These are phyloP conservation scores for Globisporangium alternatum DNA, from an alignment of 352 stramenopile species.

Conservation along the genomic window DNA sequence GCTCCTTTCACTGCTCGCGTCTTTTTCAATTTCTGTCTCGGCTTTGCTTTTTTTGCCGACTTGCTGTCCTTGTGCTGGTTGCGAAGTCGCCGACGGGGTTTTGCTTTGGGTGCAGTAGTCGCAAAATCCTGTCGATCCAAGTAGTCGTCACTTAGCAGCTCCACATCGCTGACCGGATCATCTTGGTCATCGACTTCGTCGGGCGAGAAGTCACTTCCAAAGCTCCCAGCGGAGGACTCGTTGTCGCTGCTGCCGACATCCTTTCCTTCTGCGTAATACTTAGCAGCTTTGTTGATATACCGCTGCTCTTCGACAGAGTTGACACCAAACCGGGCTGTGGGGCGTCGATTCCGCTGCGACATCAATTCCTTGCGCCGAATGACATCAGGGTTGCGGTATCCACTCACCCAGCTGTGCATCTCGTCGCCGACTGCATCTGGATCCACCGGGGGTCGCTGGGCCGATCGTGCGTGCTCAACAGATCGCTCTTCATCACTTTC, in stretches of 20 bases:
- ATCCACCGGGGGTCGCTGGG: slow-evolving; percentile 3
- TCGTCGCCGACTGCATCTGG: slow-evolving; percentile 31
- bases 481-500: slow-evolving; percentile 1
- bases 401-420: slow-evolving; percentile 59
- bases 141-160: slow-evolving; percentile 51
- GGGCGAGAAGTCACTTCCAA: slow-evolving; percentile 43
- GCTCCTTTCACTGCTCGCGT: slow-evolving; percentile 15
- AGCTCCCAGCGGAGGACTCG: slow-evolving; percentile 14
- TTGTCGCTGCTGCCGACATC: slow-evolving; percentile 30
- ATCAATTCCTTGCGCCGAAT: slow-evolving; percentile 54
- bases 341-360: slow-evolving; percentile 36
- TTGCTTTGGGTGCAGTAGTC: slow-evolving; percentile 18
- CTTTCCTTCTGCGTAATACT: slow-evolving; percentile 39
- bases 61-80: slow-evolving; percentile 12
- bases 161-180: slow-evolving; percentile 23
- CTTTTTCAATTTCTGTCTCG: slow-evolving; percentile 20
- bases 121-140: slow-evolving; percentile 27
- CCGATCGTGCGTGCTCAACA: background rate
- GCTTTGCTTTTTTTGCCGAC: slow-evolving; percentile 19
- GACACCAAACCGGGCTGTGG: slow-evolving; percentile 33
- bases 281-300: slow-evolving; percentile 27
- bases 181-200: slow-evolving; percentile 33
- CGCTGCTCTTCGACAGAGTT: slow-evolving; percentile 41
- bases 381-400: slow-evolving; percentile 50
- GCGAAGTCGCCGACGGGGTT: slow-evolving; percentile 20